phyloP scores from a whole-genome alignment of 1,139 yeast species.

The Candida albicans region DNA sequence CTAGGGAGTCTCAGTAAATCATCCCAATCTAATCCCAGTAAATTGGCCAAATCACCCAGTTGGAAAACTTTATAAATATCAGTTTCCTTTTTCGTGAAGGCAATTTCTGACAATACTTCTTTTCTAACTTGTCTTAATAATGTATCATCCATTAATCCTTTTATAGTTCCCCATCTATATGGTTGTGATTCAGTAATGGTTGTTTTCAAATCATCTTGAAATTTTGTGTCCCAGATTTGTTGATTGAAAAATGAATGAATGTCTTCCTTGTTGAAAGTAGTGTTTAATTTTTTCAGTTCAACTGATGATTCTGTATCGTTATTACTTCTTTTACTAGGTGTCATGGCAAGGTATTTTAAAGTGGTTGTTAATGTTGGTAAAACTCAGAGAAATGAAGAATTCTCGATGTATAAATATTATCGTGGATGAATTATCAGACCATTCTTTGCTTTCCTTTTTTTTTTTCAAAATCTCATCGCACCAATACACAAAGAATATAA shows the following conservation, averaged over 20 bases:
- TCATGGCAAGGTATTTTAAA: neutral
- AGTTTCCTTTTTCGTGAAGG: conserved; percentile 92
- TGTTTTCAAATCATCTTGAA: conserved; percentile 40
- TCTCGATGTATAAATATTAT: no score
- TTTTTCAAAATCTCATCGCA: neutral
- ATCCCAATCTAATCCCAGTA: conserved; percentile 78
- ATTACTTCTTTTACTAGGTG: conserved; percentile 6
- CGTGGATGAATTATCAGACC: neutral
- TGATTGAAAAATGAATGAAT: conserved; percentile 52
- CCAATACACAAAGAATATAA: no score
- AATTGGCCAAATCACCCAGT: conserved; percentile 92
- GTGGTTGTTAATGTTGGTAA: no score
- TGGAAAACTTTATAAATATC: conserved; percentile 95
- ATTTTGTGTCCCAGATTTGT: conserved; percentile 52
- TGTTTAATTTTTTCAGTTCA: conserved; percentile 21
- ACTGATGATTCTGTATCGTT: conserved; percentile 7
- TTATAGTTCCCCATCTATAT: conserved; percentile 86
- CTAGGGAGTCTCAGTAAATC: conserved; percentile 76
- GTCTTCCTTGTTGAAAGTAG: conserved; percentile 31
- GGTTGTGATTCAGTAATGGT: conserved; percentile 62
- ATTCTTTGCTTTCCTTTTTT: neutral
- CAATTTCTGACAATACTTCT: conserved; percentile 80
- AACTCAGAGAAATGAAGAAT: no score
- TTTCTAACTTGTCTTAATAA: conserved; percentile 75
- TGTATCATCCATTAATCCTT: conserved; percentile 69